Conservation (phyloP, 495 filamentous ascomycete species). For the Neurospora cerealis region DNA sequence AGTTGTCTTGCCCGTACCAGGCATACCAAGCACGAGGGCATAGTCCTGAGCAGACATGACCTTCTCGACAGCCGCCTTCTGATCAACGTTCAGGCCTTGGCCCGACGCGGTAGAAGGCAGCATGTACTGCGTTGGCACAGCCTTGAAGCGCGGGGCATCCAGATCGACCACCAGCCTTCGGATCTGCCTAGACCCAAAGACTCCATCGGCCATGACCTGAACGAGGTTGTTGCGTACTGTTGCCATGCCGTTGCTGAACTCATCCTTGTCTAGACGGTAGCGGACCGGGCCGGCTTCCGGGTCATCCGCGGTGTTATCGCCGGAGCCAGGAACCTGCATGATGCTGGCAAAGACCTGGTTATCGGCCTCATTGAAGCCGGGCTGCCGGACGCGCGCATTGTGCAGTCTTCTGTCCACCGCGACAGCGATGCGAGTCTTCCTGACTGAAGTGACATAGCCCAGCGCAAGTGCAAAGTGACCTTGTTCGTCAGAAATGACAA, state of each 20-base stretch:
- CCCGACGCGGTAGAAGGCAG: constrained; percentile 37
- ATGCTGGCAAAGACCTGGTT: constrained; percentile 88
- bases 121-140: constrained; percentile 45
- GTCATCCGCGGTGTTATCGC: constrained; percentile 38
- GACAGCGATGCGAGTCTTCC: constrained; percentile 65
- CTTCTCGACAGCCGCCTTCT: constrained; percentile 76
- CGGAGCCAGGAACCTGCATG: constrained; percentile 67
- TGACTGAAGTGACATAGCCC: constrained; percentile 73
- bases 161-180: constrained; percentile 69
- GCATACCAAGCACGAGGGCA: constrained; percentile 93
- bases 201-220: constrained; percentile 74
- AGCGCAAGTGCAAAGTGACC: constrained; percentile 91
- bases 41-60: constrained; percentile 94
- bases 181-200: constrained; percentile 60
- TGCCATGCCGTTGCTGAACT: constrained; percentile 97
- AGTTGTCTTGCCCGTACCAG: constrained; percentile 94
- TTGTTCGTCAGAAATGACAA: constrained; percentile 91
- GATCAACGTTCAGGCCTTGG: constrained; percentile 67
- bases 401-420: constrained; percentile 82
- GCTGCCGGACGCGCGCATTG: constrained; percentile 64
- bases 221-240: constrained; percentile 87
- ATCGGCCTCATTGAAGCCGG: constrained; percentile 58
- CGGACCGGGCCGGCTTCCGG: constrained; percentile 45
- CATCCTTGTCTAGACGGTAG: constrained; percentile 91
- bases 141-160: constrained; percentile 62